phyloP scores from a whole-genome alignment of 768 basidiomycete species.

The Leccinum obscurum region DNA sequence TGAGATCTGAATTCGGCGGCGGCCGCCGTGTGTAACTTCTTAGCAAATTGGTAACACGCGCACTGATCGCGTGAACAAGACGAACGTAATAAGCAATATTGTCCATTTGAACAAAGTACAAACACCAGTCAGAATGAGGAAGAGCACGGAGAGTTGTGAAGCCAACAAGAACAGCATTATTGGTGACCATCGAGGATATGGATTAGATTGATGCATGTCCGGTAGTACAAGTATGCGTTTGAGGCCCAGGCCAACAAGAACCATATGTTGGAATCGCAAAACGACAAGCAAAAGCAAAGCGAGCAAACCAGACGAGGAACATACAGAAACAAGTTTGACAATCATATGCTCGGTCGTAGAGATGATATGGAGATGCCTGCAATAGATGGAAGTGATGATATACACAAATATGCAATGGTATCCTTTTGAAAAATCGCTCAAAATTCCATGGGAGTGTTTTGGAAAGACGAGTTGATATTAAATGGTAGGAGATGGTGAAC shows the following conservation, averaged over 20 bases:
- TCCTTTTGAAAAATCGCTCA: constrained; percentile 20
- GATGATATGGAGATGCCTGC: constrained; percentile 29
- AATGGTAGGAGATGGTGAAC: constrained; percentile 13
- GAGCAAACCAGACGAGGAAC: constrained; percentile 28
- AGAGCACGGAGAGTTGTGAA: constrained; percentile 7
- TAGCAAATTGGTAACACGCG: neutral
- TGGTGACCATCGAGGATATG: constrained; percentile 18
- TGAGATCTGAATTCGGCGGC: neutral
- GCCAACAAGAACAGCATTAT: constrained; percentile 8
- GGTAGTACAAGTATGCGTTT: constrained; percentile 35
- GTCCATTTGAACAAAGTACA: neutral
- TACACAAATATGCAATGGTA: constrained; percentile 36
- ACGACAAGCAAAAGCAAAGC: constrained; percentile 29
- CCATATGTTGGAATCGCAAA: constrained; percentile 29
- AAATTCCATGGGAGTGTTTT: constrained; percentile 8
- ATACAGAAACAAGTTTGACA: constrained; percentile 22
- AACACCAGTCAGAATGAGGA: neutral
- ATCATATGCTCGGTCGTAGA: constrained; percentile 28
- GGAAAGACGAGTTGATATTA: neutral
- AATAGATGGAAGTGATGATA: constrained; percentile 35
- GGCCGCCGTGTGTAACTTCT: neutral
- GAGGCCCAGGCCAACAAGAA: constrained; percentile 25
- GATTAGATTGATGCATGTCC: constrained; percentile 34
- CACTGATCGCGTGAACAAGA: neutral
- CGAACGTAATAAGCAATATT: neutral